These are phyloP conservation scores for Orbilia oligospora DNA, from an alignment of 2,329 filamentous ascomycete genomes.

Conservation along the genomic window DNA sequence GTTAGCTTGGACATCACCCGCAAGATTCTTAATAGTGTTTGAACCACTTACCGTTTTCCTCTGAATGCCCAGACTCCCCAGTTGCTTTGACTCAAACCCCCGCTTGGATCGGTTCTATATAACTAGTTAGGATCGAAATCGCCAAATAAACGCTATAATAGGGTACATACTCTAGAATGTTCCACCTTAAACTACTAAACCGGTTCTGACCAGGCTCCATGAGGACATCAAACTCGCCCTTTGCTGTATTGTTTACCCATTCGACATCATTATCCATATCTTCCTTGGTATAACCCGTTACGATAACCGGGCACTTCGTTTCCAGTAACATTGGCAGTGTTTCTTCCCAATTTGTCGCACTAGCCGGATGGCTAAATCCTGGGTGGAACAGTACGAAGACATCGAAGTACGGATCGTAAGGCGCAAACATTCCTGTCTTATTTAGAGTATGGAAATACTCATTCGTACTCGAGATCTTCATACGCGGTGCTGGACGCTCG, in stretches of 20 bases:
- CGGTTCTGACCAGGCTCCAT: constrained; percentile 93
- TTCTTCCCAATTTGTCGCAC: constrained; percentile 92
- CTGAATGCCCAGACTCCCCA: constrained; percentile 98
- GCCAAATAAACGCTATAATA: neutral
- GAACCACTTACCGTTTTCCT: constrained; percentile 83
- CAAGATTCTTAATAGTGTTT: neutral
- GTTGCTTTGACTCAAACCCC: constrained; percentile 91
- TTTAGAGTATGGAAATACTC: constrained; percentile 99
- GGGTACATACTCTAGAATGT: constrained; percentile 88
- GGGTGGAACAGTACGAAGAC: constrained; percentile 98
- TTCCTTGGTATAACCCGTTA: constrained; percentile 94
- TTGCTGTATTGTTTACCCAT: constrained; percentile 87
- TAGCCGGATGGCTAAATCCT: constrained; percentile 92
- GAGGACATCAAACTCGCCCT: constrained; percentile 91
- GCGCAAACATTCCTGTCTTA: constrained; percentile 88
- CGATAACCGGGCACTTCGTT: constrained; percentile 94
- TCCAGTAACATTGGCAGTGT: constrained; percentile 91
- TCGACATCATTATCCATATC: constrained; percentile 94
- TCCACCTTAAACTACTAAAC: constrained; percentile 95
- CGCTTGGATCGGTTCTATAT: constrained; percentile 45
- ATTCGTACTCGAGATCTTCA: constrained; percentile 98
- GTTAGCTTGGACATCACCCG: neutral
- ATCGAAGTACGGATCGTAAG: constrained; percentile 98
- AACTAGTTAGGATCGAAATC: constrained; percentile 15
- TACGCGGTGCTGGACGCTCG: constrained; percentile 85